These are phyloP conservation scores for Coniochaeta ligniaria DNA, from an alignment of 2,329 filamentous ascomycete genomes.

Conservation along the genomic window DNA sequence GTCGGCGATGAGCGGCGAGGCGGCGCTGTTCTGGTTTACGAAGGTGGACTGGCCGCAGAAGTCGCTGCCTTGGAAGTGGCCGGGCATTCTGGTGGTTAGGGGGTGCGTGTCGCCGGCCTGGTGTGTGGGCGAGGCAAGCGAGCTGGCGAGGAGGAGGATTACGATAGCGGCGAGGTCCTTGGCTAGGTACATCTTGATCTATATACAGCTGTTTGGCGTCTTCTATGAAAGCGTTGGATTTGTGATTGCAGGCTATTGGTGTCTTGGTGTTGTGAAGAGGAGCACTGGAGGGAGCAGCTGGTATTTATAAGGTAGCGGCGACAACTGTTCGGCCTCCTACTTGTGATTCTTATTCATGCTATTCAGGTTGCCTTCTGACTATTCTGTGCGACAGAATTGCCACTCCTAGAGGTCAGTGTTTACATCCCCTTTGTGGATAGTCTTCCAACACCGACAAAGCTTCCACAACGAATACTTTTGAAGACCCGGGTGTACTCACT, in stretches of 20 bases:
- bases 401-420: neutral
- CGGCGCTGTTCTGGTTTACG: neutral
- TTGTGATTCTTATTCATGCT: neutral
- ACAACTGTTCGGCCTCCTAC: neutral
- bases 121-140: neutral
- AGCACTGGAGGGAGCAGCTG: neutral
- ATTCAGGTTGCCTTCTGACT: neutral
- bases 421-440: neutral
- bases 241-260: too few relatives aligned
- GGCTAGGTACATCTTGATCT: neutral
- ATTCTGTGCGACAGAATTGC: neutral
- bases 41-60: neutral
- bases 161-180: neutral
- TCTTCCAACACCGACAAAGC: neutral
- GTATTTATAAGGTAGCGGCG: neutral
- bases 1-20: neutral
- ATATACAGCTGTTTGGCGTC: neutral
- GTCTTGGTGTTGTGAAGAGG: neutral
- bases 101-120: neutral
- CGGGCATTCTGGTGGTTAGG: neutral
- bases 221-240: too few relatives aligned
- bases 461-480: neutral
- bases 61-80: neutral
- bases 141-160: neutral
- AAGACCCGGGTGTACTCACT: neutral